Evolutionary conservation across 2,329 filamentous ascomycete species (phyloP).

Genomic region (Penicillium sp.): DNA sequence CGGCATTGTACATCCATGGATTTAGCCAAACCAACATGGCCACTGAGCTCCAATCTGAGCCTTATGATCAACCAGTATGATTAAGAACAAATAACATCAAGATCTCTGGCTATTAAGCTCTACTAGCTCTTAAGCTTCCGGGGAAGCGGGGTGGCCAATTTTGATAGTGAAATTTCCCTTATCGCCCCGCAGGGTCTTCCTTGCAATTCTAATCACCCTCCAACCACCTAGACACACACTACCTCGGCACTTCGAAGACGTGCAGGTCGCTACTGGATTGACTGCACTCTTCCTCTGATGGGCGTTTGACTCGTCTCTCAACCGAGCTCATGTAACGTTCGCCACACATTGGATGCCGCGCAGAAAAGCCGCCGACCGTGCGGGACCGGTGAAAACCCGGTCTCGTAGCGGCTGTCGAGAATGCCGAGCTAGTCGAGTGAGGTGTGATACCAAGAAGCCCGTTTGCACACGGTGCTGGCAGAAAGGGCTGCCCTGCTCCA

Average conservation of each 20-base stretch:
- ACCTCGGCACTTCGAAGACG: not conserved
- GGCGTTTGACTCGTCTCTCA: not conserved
- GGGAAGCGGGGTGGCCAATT: not conserved
- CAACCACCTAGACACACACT: too few species aligned
- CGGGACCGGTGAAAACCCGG: constrained; percentile 39
- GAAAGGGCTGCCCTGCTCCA: constrained; percentile 37
- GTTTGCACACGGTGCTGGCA: constrained; percentile 38
- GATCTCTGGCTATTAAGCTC: not conserved
- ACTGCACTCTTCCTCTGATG: not conserved
- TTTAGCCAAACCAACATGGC: not conserved
- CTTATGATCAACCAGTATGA: not conserved
- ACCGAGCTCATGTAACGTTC: constrained; percentile 1
- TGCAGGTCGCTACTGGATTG: not conserved
- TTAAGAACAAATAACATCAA: not conserved
- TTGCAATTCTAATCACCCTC: not conserved
- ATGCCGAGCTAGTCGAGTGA: constrained; percentile 43
- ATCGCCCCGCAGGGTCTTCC: not conserved
- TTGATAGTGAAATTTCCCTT: not conserved
- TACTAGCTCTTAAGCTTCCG: not conserved
- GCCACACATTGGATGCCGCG: constrained; percentile 32
- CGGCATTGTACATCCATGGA: too few species aligned
- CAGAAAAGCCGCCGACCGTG: constrained; percentile 37
- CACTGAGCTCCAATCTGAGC: not conserved
- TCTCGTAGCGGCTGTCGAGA: constrained; percentile 43
- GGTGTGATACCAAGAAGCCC: constrained; percentile 42